Evolutionary conservation across 345 rosid genomes (phyloP).

Genomic region (Citrus trifoliata): DNA sequence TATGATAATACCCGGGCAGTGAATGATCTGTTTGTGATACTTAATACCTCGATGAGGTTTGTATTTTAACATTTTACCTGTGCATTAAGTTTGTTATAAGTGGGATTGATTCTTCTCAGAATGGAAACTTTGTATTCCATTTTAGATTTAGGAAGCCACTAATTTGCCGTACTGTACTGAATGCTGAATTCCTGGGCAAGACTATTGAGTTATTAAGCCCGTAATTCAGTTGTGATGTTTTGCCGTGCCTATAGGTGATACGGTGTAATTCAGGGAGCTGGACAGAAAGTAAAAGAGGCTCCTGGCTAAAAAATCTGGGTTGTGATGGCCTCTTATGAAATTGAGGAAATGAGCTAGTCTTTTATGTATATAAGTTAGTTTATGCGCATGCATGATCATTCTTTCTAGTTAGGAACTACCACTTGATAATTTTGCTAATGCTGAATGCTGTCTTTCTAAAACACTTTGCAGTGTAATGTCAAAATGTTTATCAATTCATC

Average conservation of each 20-base stretch:
- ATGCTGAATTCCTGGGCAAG: not conserved
- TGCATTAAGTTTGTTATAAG: not conserved
- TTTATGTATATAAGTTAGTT: not conserved
- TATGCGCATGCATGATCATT: not conserved
- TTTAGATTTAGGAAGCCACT: not conserved
- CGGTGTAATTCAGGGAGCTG: not conserved
- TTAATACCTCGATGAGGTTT: slow-evolving; percentile 1
- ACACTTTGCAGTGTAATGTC: not conserved
- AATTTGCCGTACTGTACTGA: not conserved
- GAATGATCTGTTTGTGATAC: not conserved
- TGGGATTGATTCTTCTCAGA: not conserved
- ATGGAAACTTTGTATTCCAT: not conserved
- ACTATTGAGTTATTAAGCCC: not conserved
- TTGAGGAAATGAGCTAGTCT: not conserved
- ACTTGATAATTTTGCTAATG: not conserved
- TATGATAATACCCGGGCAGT: not conserved
- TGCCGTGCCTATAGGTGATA: not conserved
- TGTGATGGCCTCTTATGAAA: not conserved
- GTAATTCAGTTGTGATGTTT: not conserved
- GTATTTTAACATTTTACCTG: not conserved
- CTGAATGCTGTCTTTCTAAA: not conserved
- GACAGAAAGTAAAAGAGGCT: not conserved
- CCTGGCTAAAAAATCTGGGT: not conserved
- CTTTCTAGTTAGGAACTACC: not conserved
- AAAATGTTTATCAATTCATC: too few species aligned